Percentiles rank a stretch among this genome's conserved stretches.
Evolutionary conservation across 805 yeast species (phyloP).

Genomic region (Barnettozyma wickerhamii): DNA sequence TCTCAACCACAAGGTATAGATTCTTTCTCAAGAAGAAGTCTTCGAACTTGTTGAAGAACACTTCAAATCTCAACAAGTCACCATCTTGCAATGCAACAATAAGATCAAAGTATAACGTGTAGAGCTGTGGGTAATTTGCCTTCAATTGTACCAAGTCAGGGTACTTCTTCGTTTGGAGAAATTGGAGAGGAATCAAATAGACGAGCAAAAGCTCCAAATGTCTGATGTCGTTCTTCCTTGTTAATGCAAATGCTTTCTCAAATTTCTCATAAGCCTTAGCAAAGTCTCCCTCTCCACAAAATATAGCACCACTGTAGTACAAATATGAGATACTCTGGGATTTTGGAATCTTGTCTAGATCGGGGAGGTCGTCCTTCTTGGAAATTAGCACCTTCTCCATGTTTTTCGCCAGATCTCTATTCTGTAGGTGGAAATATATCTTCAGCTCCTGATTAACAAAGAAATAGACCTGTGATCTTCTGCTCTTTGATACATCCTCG

Average conservation of each 20-base stretch:
- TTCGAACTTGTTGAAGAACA: conserved; percentile 40
- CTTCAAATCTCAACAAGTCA: conserved; percentile 48
- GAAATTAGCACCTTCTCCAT: conserved; percentile 65
- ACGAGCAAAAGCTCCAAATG: conserved; percentile 41
- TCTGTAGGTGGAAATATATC: conserved; percentile 61
- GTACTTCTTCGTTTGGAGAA: conserved; percentile 42
- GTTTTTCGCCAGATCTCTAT: conserved; percentile 69
- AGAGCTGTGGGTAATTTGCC: conserved; percentile 36
- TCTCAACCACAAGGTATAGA: conserved; percentile 55
- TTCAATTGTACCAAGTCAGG: conserved; percentile 42
- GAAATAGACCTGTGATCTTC: conserved; percentile 62
- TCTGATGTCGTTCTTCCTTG: conserved; percentile 11
- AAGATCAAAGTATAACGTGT: conserved; percentile 35
- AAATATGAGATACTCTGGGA: conserved; percentile 56
- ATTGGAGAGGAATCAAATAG: conserved; percentile 59
- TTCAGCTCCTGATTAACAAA: conserved; percentile 67
- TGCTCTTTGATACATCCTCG: conserved; percentile 42
- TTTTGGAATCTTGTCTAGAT: conserved; percentile 37
- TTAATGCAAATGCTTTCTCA: conserved; percentile 37
- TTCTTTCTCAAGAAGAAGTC: conserved; percentile 49
- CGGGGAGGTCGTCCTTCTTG: conserved; percentile 49
- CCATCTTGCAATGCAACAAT: conserved; percentile 40
- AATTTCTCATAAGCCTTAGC: conserved; percentile 47
- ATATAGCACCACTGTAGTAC: conserved; percentile 65
- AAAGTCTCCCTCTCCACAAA: conserved; percentile 62